Base-by-base conservation (phyloP, 768 basidiomycete genomes). In the Termitomyces sp. region DNA sequence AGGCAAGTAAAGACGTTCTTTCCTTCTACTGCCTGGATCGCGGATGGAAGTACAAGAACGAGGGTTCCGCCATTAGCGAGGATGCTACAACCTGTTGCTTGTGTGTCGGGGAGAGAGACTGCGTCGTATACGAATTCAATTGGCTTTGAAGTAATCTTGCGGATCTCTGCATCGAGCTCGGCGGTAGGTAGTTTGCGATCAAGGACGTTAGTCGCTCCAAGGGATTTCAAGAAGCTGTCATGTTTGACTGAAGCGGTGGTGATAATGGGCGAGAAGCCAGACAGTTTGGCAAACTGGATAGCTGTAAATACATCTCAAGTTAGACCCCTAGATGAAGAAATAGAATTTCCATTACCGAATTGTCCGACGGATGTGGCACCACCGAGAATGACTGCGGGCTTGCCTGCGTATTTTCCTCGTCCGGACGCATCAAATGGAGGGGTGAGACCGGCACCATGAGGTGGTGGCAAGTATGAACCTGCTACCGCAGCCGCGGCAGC, bases 251-350 rank as follows among this genome's bases (percentile, higher is more conserved):
- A 60, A 24, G 59, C 54, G 16, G 55, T 60, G 2, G 59, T 54
- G 13, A 78, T 74, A 54, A 78, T 73, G 9, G 74, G 73, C 24
- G 69, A 67, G 64, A 76, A 78, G 4, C 76, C 77, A 2, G 76
- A 74, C 39, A 74, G 53, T 45, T 59, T 67, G 22, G 73, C 76
- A n/a, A 78, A 67, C n/a, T 50, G 48, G 13, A 55, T 54, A 4
- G 33, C 41, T 54, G 24, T 9, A 33, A 3, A 27, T 5, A 36
- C 4, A 11, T 36, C 22, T 7, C 36, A 22, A 37, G 11, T 45
- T 30, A 12, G 7, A 12, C 15, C 1, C 22, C 6, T 4, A 20
- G 18, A n/a, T 33, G 12, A 41, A 31, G 6, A 37, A 34, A 13
- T 8, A 36, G 15, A 12, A 11, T 31, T 3, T 16, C 11, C 4